Evolutionary conservation across 169 alveolate species (phyloP).

Genomic region (Plasmodium fragile): DNA sequence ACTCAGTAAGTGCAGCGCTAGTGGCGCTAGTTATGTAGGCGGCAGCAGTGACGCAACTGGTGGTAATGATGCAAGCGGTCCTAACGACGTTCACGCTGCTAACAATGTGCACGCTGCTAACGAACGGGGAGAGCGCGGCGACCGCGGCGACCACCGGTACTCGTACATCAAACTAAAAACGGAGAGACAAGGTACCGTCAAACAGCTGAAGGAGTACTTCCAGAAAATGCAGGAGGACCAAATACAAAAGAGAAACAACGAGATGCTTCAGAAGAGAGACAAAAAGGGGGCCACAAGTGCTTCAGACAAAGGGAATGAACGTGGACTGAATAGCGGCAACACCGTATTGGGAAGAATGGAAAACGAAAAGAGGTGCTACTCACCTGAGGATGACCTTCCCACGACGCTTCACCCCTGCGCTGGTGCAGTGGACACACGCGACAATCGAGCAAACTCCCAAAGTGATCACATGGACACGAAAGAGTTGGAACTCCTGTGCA

Average conservation of each 20-base stretch:
- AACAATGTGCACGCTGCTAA: neutral
- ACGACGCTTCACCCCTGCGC: neutral
- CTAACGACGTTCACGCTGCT: neutral
- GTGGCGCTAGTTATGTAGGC: neutral
- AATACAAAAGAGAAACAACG: constrained; percentile 32
- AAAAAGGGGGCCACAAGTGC: neutral
- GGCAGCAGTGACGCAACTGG: neutral
- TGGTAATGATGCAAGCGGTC: neutral
- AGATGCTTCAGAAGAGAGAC: neutral
- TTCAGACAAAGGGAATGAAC: neutral
- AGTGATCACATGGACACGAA: constrained; percentile 18
- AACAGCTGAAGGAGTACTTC: constrained; percentile 65
- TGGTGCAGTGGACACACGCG: neutral
- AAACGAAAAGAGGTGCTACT: constrained; percentile 2
- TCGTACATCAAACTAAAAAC: constrained; percentile 53
- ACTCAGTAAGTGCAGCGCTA: neutral
- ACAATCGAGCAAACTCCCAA: neutral
- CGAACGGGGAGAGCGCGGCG: neutral
- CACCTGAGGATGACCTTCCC: neutral
- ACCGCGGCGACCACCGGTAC: constrained; percentile 11
- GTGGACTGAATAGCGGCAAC: neutral
- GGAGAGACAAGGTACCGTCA: constrained; percentile 73
- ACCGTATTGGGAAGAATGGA: constrained; percentile 7
- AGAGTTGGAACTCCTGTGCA: constrained; percentile 19
- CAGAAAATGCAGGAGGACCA: constrained; percentile 51